Conservation (phyloP, 129 eudicot species). For the Flaveria bidentis region DNA sequence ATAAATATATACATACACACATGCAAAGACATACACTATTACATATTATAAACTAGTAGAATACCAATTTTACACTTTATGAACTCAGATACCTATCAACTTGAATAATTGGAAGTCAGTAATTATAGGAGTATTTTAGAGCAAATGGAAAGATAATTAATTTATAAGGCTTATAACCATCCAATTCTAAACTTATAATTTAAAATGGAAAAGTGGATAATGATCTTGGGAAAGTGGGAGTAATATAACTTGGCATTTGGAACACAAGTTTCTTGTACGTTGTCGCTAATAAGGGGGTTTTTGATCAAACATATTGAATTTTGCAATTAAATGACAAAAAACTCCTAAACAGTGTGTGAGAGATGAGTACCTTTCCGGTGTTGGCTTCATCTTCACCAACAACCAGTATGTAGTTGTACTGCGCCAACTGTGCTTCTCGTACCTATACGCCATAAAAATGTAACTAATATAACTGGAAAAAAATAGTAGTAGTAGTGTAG, state of each 20-base stretch:
- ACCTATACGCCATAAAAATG: slow-evolving; percentile 47
- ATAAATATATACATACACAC: too few species aligned
- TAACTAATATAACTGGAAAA: background rate
- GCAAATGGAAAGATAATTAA: background rate
- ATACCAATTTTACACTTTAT: background rate
- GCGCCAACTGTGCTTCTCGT: slow-evolving; percentile 86
- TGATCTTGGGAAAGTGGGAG: background rate
- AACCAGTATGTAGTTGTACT: slow-evolving; percentile 87
- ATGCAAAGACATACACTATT: background rate
- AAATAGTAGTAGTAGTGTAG: too few species aligned
- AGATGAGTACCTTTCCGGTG: slow-evolving; percentile 53
- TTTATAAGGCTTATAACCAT: background rate
- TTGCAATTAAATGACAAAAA: background rate
- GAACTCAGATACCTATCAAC: background rate
- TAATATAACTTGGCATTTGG: background rate
- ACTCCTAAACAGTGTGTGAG: background rate
- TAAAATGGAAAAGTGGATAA: background rate
- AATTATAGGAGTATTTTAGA: background rate
- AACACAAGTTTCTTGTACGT: background rate
- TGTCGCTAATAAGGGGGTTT: background rate
- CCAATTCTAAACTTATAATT: background rate
- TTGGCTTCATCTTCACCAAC: slow-evolving; percentile 89
- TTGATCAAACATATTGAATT: background rate
- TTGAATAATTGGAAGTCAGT: background rate
- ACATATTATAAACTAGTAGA: background rate